These are phyloP conservation scores for Solanum paucissectum DNA, from an alignment of 257 asterid genomes.

Conservation along the genomic window DNA sequence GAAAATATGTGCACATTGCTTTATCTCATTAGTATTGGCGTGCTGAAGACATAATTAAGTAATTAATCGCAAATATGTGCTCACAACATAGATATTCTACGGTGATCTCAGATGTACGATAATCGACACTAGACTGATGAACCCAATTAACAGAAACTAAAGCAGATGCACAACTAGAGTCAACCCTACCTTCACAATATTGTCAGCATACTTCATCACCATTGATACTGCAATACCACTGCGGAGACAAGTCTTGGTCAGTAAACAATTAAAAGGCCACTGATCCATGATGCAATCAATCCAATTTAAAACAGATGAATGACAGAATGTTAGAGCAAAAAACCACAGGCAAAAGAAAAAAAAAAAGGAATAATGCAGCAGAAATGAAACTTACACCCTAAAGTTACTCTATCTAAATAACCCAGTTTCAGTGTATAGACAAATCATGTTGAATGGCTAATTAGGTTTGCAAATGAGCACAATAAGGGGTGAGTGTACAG, in stretches of 20 bases:
- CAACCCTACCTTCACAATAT: conserved; percentile 83
- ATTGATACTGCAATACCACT: conserved; percentile 61
- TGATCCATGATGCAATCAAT: neutral
- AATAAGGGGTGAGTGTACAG: neutral
- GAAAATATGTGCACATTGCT: conserved; percentile 4
- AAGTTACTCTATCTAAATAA: neutral
- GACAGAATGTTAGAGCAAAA: neutral
- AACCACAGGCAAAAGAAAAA: neutral
- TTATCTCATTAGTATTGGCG: neutral
- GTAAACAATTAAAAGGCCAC: neutral
- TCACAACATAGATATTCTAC: neutral
- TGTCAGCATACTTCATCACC: conserved; percentile 99
- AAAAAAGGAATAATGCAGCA: neutral
- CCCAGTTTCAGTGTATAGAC: neutral
- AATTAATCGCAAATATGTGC: neutral
- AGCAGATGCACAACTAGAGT: conserved; percentile 2
- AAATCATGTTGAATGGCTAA: neutral
- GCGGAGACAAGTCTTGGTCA: neutral
- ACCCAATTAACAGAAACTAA: neutral
- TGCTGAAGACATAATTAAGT: neutral
- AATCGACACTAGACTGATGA: neutral
- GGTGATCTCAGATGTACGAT: neutral
- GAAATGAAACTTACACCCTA: neutral
- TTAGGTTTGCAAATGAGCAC: neutral
- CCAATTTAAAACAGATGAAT: neutral